Evolutionary conservation across 176 grass and related monocot genomes (phyloP), one percentile per base, ranked within the genome.

Genomic region (Oryza brachyantha): DNA sequence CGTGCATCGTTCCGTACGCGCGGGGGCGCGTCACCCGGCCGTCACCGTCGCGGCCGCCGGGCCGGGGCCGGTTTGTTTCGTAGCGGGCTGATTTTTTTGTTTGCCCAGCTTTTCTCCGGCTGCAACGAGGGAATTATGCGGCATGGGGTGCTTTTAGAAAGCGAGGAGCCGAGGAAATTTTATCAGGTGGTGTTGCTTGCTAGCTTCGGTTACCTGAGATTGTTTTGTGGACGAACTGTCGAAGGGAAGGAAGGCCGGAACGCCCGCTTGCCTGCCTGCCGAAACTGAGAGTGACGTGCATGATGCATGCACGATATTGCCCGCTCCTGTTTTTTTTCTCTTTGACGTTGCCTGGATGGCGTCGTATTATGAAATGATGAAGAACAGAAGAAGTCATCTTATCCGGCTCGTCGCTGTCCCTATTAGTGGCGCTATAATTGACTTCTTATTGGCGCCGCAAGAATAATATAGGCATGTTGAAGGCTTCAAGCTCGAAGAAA

Each of bases 371-470:
- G 36, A 70, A 83, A 87, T 16, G 13, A 12, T 2, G 16, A 48
- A 36, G n/a, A n/a, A n/a, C n/a, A n/a, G n/a, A n/a, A n/a, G 5
- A 74, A 75, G 40, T 74, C 61, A 17, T 68, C 79, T 82, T 29
- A 77, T 72, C 66, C 41, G 59, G 58, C 73, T 22, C 66, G n/a
- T 83, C 77, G 58, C 5, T 55, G 25, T 24, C 17, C 31, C 29
- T 13, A 8, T 63, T 57, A 17, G 24, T 35, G 73, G 25, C 22
- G 72, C 14, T 64, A 43, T 76, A 22, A 48, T 68, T 81, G 79
- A 72, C 65, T 65, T 64, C 45, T 64, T 59, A 5, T 57, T 57
- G 14, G 7, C 3, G 34, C 1, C 11, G 29, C 8, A 48, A n/a
- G 0, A 37, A 55, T 0, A 37, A 22, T 59, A 68, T 10, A 28